Conservation (phyloP, 352 stramenopile species). For the Aphanomyces astaci region DNA sequence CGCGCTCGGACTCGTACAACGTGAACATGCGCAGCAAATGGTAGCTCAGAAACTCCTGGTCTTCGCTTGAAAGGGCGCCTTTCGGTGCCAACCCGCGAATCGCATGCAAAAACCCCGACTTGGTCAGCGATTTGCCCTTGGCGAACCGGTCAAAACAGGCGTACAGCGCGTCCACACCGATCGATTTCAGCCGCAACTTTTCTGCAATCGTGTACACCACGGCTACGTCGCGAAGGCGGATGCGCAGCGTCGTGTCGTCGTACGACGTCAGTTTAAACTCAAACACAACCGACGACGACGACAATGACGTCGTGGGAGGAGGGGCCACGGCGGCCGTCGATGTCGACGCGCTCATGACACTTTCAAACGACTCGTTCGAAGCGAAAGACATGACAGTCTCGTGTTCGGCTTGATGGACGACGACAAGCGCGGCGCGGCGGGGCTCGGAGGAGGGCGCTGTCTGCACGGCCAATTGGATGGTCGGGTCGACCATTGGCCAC, state of each 20-base stretch:
- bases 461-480: conserved; percentile 52
- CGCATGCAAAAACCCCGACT: conserved; percentile 59
- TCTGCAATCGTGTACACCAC: conserved; percentile 84
- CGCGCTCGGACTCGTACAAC: conserved; percentile 71
- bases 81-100: conserved; percentile 71
- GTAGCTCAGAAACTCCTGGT: conserved; percentile 83
- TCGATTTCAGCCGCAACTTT: conserved; percentile 68
- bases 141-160: conserved; percentile 64
- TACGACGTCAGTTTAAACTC: conserved; percentile 85
- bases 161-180: conserved; percentile 54
- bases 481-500: conserved; percentile 57
- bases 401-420: too few relatives aligned
- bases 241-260: conserved; percentile 67
- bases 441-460: too few relatives aligned
- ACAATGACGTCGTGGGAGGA: too few relatives aligned
- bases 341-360: too few relatives aligned
- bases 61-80: conserved; percentile 66
- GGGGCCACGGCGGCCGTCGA: too few relatives aligned
- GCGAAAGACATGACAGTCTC: too few relatives aligned
- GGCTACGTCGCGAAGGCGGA: conserved; percentile 76
- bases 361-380: too few relatives aligned
- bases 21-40: conserved; percentile 77
- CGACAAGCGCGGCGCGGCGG: too few relatives aligned
- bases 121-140: conserved; percentile 57
- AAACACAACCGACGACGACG: conserved; percentile 56